Evolutionary conservation across 441 rosid species (phyloP).

Genomic region (Daphne laureola): DNA sequence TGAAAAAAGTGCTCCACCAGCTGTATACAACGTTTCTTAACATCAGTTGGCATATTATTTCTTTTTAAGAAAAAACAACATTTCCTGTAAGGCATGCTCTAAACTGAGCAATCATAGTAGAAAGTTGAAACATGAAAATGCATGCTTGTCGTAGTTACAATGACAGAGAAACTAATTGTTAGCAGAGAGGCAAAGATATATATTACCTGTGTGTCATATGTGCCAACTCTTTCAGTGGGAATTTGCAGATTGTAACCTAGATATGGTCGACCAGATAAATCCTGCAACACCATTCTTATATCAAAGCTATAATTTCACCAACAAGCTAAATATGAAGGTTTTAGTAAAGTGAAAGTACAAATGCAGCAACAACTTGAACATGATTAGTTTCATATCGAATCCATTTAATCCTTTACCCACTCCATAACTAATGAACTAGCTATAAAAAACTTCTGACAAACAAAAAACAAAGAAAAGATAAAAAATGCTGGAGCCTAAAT

Average conservation of each 20-base stretch:
- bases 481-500: neutral
- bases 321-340: too few species aligned
- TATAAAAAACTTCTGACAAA: too few species aligned
- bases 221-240: slow-evolving; percentile 81
- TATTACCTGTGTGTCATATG: slow-evolving; percentile 83
- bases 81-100: neutral
- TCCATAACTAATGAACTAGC: too few species aligned
- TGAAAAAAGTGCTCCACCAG: slow-evolving; percentile 90
- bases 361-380: too few species aligned
- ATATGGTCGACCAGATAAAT: slow-evolving; percentile 81
- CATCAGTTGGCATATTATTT: slow-evolving; percentile 2
- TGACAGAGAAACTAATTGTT: neutral
- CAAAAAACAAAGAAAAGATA: neutral
- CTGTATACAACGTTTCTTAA: slow-evolving; percentile 25
- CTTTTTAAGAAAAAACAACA: neutral
- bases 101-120: neutral
- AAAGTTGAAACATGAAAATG: neutral
- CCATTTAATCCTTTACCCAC: too few species aligned
- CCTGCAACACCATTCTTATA: slow-evolving; percentile 28
- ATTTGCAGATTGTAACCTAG: slow-evolving; percentile 67
- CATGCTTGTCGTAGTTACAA: slow-evolving; percentile 1
- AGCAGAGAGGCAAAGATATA: slow-evolving; percentile 4
- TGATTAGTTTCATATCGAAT: too few species aligned
- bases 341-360: too few species aligned
- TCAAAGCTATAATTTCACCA: too few species aligned